Evolutionary conservation across 805 yeast species (phyloP).

Genomic region (Yamadazyma endophytica): DNA sequence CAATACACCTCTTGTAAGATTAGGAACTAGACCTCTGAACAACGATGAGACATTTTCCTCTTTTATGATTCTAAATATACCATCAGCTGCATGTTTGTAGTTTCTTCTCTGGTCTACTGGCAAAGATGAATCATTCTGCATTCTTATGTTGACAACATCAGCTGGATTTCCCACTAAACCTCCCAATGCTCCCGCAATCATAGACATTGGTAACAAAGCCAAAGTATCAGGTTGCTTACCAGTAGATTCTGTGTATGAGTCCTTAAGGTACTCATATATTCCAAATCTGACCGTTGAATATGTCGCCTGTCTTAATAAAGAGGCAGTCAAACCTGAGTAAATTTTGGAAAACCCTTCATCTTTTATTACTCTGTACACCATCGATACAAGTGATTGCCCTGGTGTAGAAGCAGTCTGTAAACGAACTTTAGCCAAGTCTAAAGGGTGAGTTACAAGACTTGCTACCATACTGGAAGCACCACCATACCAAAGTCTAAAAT

Average conservation of each 20-base stretch:
- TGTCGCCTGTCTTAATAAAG: conserved; percentile 80
- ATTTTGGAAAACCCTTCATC: conserved; percentile 65
- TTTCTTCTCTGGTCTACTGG: conserved; percentile 64
- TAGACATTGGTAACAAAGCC: conserved; percentile 68
- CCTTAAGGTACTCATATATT: conserved; percentile 74
- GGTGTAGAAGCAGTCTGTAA: conserved; percentile 72
- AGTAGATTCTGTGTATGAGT: conserved; percentile 36
- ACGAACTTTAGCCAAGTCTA: conserved; percentile 83
- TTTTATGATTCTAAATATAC: conserved; percentile 52
- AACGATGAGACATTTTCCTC: conserved; percentile 60
- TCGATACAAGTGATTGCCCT: conserved; percentile 58
- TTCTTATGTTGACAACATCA: conserved; percentile 81
- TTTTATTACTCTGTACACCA: conserved; percentile 57
- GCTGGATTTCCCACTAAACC: conserved; percentile 87
- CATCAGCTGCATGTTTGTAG: conserved; percentile 76
- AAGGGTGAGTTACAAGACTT: conserved; percentile 70
- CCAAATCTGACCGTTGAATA: conserved; percentile 87
- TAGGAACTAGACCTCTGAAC: conserved; percentile 74
- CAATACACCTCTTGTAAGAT: conserved; percentile 72
- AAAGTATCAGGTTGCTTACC: conserved; percentile 50
- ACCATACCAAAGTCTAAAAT: conserved; percentile 53
- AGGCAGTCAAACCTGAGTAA: conserved; percentile 82
- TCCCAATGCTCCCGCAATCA: conserved; percentile 82
- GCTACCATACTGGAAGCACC: conserved; percentile 70
- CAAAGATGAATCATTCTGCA: conserved; percentile 82